Base-by-base conservation (phyloP, 805 yeast species). In the Yarrowia alimentaria region DNA sequence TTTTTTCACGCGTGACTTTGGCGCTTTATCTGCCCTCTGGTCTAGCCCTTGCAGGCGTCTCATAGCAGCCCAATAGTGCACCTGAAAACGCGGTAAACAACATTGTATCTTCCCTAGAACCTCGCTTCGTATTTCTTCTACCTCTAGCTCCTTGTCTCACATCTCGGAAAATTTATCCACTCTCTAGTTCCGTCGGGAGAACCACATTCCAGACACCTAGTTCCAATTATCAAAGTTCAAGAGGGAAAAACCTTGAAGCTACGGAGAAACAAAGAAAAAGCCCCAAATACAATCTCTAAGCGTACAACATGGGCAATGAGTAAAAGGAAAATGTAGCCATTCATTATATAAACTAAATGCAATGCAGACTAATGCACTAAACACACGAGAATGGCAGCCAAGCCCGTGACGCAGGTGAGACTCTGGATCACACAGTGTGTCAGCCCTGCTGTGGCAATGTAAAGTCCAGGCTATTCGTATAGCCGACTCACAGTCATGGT, bases 341-440 rank as follows among this genome's bases (percentile, higher is more conserved):
- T 25, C 28, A 26, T 29, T 40, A 40, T 40, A 40, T 40, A 40
- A 40, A 40, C 47, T 40, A 40, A 26, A 40, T 40, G 33, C 47
- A 40, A 40, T 40, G 47, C 47, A 40, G 33, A 14, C 40, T 43
- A 31, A 43, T 30, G 40, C 50, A 29, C 42, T 42, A 43, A 29
- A 29, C 50, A 43, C 50, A 31, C 40, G 38, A 43, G 50, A 43
- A 43, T 30, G 16, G 17, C 35, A 37, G 43, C 43, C 43, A 24
- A 37, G 43, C 43, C 30, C 43, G 30, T 37, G 43, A 37, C 43
- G 43, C 43, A 37, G 43, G 43, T 37, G 43, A 37, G 43, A 37
- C 43, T 37, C 43, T 24, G 43, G 43, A 37, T 37, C 43, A 37
- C 43, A 37, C 43, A 24, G n/a, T 37, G 43, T 17, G n/a, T 24